phyloP scores from a whole-genome alignment of 2,329 filamentous ascomycete genomes.

The Venturiaceae sp. region DNA sequence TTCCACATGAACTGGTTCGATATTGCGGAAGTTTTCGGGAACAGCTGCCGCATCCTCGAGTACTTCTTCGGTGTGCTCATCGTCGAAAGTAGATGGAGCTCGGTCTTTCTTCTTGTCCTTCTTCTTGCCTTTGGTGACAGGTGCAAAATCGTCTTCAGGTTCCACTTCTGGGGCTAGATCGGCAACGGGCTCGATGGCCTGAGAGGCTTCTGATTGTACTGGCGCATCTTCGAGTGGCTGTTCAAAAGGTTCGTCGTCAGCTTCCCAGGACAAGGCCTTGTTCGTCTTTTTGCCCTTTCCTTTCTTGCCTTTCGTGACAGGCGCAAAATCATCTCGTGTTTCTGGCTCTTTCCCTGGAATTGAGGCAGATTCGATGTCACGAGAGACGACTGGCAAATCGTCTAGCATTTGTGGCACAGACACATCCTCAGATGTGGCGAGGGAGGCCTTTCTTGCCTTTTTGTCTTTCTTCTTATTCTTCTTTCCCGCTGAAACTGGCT shows the following conservation, averaged over 20 bases:
- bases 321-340: background rate
- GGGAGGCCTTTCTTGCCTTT: background rate
- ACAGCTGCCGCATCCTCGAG: background rate
- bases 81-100: background rate
- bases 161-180: background rate
- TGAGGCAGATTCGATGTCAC: background rate
- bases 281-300: background rate
- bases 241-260: background rate
- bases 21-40: background rate
- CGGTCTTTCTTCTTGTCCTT: slow-evolving; percentile 13
- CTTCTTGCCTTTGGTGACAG: slow-evolving; percentile 10
- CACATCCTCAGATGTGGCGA: background rate
- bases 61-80: background rate
- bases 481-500: background rate
- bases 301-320: background rate
- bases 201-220: background rate
- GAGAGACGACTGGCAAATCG: background rate
- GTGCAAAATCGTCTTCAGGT: background rate
- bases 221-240: background rate
- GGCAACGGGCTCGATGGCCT: background rate
- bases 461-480: slow-evolving; percentile 2
- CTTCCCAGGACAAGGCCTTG: background rate
- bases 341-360: background rate
- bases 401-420: background rate
- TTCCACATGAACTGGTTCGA: background rate